A percentile compares a stretch with the other conserved stretches of the same genome.
Evolutionary conservation across 352 stramenopile species (phyloP).

Genomic region (Blastocystis sp.): DNA sequence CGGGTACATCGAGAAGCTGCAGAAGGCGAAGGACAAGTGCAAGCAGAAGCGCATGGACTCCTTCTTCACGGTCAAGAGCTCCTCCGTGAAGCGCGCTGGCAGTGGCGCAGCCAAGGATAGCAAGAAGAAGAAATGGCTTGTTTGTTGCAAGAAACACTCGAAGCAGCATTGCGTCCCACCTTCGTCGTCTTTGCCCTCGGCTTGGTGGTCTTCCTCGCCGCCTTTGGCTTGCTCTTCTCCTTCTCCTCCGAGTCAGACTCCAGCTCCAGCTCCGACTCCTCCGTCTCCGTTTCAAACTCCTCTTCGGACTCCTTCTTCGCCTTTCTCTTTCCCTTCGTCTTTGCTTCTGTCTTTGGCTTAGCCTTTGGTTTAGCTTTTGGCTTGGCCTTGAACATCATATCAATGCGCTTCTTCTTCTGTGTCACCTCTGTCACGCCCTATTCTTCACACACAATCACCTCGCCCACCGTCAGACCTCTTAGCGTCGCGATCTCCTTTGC

Average conservation of each 20-base stretch:
- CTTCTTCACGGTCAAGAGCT: slow-evolving; percentile 84
- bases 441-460: slow-evolving; percentile 6
- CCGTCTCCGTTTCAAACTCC: not conserved
- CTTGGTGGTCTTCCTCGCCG: not conserved
- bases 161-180: slow-evolving; percentile 68
- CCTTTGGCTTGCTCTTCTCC: slow-evolving; percentile 10
- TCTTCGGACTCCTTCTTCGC: not conserved
- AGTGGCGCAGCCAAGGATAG: slow-evolving; percentile 76
- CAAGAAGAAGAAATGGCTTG: slow-evolving; percentile 70
- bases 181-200: slow-evolving; percentile 17
- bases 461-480: not conserved
- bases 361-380: too few species aligned
- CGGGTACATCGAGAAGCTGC: slow-evolving; percentile 87
- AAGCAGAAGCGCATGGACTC: slow-evolving; percentile 91
- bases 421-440: slow-evolving; percentile 13
- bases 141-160: slow-evolving; percentile 70
- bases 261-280: not conserved
- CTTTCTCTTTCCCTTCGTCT: slow-evolving; percentile 37
- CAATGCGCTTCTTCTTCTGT: slow-evolving; percentile 1
- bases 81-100: slow-evolving; percentile 73
- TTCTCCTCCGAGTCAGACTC: not conserved
- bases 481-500: slow-evolving; percentile 66
- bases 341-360: not conserved
- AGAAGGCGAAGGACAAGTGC: slow-evolving; percentile 89
- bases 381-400: too few species aligned